Evolutionary conservation across 2,329 filamentous ascomycete genomes (phyloP).

Genomic region (Dactylellina leptospora): DNA sequence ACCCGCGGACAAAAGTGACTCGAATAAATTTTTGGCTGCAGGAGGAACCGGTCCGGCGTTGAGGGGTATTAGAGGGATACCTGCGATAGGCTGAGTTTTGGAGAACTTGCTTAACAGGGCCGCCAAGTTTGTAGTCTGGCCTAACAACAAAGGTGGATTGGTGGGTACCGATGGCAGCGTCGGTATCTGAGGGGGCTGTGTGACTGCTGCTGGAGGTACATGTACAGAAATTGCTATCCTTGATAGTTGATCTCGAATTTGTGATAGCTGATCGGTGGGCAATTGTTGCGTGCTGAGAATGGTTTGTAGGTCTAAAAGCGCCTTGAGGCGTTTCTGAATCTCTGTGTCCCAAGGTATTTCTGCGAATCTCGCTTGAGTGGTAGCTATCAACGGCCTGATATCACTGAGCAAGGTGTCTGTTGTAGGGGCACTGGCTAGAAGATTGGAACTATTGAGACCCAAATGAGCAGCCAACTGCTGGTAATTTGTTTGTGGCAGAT

Average conservation of each 20-base stretch:
- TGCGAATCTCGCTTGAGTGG: constrained; percentile 77
- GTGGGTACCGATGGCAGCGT: constrained; percentile 62
- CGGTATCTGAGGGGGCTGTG: constrained; percentile 64
- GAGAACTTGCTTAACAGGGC: constrained; percentile 26
- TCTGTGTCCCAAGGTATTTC: constrained; percentile 78
- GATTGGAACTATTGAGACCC: constrained; percentile 56
- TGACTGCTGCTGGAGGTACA: constrained; percentile 58
- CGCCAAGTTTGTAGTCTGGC: constrained; percentile 56
- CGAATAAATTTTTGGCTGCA: constrained; percentile 50
- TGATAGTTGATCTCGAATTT: constrained; percentile 85
- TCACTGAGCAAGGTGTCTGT: constrained; percentile 82
- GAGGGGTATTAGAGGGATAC: neutral
- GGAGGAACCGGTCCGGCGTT: constrained; percentile 2
- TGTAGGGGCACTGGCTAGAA: constrained; percentile 61
- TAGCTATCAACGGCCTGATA: constrained; percentile 78
- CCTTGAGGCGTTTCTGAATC: constrained; percentile 81
- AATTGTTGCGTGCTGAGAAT: constrained; percentile 80
- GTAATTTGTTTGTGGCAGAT: constrained; percentile 16
- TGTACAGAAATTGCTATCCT: constrained; percentile 69
- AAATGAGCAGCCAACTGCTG: constrained; percentile 58
- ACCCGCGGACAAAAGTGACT: constrained; percentile 55
- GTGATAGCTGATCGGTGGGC: constrained; percentile 80
- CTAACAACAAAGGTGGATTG: constrained; percentile 58
- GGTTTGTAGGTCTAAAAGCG: constrained; percentile 83
- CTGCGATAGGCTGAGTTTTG: constrained; percentile 12